Percentiles rank a stretch among this genome's conserved stretches.
phyloP scores from a whole-genome alignment of 257 asterid species.

The Gentiana straminea region DNA sequence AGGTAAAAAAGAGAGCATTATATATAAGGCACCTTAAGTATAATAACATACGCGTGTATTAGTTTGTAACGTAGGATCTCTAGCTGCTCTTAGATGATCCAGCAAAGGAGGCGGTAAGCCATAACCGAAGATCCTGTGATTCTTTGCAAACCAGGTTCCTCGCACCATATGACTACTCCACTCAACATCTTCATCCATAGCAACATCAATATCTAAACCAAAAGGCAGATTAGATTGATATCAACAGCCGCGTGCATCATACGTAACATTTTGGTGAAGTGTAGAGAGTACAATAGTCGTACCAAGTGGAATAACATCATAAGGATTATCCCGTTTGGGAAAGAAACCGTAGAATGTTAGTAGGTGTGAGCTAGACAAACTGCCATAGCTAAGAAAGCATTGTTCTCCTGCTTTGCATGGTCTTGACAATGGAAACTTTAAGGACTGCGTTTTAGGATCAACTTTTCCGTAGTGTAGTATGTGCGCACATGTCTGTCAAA shows the following conservation, averaged over 20 bases:
- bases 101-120: constrained; percentile 69
- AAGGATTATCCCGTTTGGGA: constrained; percentile 65
- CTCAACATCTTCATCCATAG: constrained; percentile 31
- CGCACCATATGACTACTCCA: constrained; percentile 83
- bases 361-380: constrained; percentile 73
- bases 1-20: constrained; percentile 3
- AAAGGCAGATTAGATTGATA: not conserved
- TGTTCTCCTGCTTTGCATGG: constrained; percentile 71
- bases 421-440: constrained; percentile 73
- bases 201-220: constrained; percentile 48
- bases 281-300: constrained; percentile 10
- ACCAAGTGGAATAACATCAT: constrained; percentile 84
- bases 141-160: constrained; percentile 80
- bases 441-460: constrained; percentile 45
- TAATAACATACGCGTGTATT: constrained; percentile 27
- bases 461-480: constrained; percentile 70
- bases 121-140: constrained; percentile 49
- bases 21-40: not conserved
- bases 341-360: constrained; percentile 88
- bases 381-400: constrained; percentile 87
- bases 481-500: constrained; percentile 67
- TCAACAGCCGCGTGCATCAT: not conserved
- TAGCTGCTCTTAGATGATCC: constrained; percentile 52
- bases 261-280: not conserved
- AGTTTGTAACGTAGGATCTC: constrained; percentile 22